Base-by-base conservation (phyloP, 1,139 yeast species). In the Diutina neorugosa region DNA sequence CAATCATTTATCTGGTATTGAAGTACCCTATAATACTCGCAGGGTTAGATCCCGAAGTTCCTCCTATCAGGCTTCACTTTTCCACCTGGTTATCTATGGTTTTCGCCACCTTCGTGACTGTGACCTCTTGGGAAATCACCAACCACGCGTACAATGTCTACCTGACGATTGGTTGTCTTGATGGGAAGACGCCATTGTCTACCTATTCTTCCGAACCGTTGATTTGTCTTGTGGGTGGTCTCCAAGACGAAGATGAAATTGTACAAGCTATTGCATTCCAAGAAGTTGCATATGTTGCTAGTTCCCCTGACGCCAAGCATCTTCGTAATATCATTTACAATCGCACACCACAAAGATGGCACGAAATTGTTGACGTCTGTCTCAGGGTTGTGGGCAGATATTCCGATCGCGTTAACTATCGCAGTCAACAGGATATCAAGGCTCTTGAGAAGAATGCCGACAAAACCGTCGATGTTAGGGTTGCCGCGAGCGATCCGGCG, bases 111-210 rank as follows among this genome's bases (percentile, higher is more conserved):
- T 71, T 74, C 56, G 60, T 76, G 11, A 58, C 76, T 4, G 59
- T 75, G 3, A 60, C 76, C 46, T 61, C 73, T 20, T 86, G 90
- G 86, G 90, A 84, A 59, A 56, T 80, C 11, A 67, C 80, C 40
- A 85, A 86, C 64, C 76, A 79, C 55, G 70, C 82, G 1, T 90
- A 82, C 63, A 73, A 80, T 57, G 84, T 89, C 3, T 91, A 88
- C 65, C 77, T 91, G 62, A 77, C 90, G 8, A 77, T 87, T 56
- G 96, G 97, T 0, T 93, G 98, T 59, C 66, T 86, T 52, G 89
- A 86, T 61, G 81, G 88, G 40, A 83, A 84, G 25, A 81, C 80
- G 55, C 81, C 87, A 20, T 75, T 90, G 34, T 82, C 93, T 48
- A 72, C 82, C 6, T 73, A 80, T 52, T 81, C 93, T 18, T 68